A percentile compares a stretch with the other conserved stretches of the same genome.
phyloP scores from a whole-genome alignment of 2,329 filamentous ascomycete species.

The Aspergillus pseudotamarii region DNA sequence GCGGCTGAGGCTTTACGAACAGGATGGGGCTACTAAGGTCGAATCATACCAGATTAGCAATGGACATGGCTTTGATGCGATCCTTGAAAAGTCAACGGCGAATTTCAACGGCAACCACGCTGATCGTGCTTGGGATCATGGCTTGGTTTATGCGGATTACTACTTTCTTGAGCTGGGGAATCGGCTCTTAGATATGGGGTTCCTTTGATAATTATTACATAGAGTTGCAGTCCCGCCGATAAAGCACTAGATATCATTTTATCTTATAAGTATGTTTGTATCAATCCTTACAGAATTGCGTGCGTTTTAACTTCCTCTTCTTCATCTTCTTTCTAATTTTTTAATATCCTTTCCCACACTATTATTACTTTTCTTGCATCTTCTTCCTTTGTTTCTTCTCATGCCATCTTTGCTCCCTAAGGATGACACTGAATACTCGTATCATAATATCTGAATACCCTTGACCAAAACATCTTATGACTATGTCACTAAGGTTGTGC shows the following conservation, averaged over 20 bases:
- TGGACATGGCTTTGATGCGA: slow-evolving; percentile 35
- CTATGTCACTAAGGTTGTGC: no score
- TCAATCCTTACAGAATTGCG: background rate
- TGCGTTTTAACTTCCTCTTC: no score
- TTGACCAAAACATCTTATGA: no score
- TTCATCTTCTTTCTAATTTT: no score
- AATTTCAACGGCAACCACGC: slow-evolving; percentile 43
- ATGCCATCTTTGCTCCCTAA: no score
- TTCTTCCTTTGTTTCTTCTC: no score
- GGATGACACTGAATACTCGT: no score
- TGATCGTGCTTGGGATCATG: slow-evolving; percentile 41
- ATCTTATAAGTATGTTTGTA: background rate
- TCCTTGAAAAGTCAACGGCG: slow-evolving; percentile 42
- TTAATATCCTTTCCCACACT: no score
- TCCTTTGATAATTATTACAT: slow-evolving; percentile 5
- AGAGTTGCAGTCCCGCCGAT: background rate
- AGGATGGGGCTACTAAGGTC: background rate
- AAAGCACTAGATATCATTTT: background rate
- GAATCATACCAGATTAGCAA: slow-evolving; percentile 19
- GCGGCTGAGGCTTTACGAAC: background rate
- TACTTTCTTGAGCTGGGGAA: slow-evolving; percentile 48
- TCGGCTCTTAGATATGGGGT: slow-evolving; percentile 36
- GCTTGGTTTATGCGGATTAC: slow-evolving; percentile 49
- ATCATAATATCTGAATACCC: no score
- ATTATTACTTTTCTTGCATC: no score